Percentiles rank a stretch among this genome's conserved stretches.
Conservation (phyloP, 73 alveolate species). For the Effrenium voratum region DNA sequence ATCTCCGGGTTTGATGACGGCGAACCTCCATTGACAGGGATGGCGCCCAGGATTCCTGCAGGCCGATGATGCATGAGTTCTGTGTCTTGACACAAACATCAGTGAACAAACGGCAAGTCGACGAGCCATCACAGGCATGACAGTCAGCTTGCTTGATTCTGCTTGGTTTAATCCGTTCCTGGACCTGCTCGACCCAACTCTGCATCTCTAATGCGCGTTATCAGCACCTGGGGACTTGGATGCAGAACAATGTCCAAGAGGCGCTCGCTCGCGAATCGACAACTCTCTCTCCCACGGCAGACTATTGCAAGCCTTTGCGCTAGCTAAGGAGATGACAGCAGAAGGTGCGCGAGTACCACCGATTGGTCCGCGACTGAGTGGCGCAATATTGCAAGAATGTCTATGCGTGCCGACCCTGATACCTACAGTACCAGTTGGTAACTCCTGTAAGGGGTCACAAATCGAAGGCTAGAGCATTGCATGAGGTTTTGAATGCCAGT, state of each 20-base stretch:
- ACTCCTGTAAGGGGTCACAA: no score
- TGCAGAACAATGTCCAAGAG: no score
- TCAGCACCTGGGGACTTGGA: conserved; percentile 25
- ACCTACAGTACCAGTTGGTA: no score
- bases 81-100: not conserved
- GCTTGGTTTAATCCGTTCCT: not conserved
- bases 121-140: not conserved
- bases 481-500: no score
- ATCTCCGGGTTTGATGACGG: conserved; percentile 90
- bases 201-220: conserved; percentile 66
- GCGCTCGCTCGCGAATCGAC: no score
- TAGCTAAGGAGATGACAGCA: not conserved
- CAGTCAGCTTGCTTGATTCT: not conserved
- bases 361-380: conserved; percentile 72
- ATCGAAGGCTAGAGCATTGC: no score
- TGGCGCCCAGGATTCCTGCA: conserved; percentile 30
- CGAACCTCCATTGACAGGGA: conserved; percentile 75
- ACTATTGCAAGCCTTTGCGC: not conserved
- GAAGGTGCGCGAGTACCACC: conserved; percentile 49
- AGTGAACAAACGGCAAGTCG: not conserved
- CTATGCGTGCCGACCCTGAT: no score
- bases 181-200: conserved; percentile 80
- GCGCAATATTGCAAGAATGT: not conserved
- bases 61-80: not conserved
- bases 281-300: no score